These are phyloP conservation scores for Talaromyces sp. DNA, from an alignment of 2,329 filamentous ascomycete genomes.

Conservation along the genomic window DNA sequence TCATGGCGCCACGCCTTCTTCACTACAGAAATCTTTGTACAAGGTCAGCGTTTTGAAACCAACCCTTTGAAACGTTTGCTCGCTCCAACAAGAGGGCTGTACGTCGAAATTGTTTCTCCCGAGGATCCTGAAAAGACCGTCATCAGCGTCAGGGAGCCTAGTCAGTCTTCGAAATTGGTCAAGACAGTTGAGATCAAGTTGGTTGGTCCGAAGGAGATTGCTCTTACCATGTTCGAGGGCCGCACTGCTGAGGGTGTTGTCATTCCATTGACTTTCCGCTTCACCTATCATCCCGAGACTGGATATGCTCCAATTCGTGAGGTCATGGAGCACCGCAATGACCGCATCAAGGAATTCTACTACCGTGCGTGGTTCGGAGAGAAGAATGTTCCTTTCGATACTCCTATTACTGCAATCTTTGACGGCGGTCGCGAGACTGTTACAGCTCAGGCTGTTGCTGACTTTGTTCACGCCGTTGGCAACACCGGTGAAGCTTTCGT, in stretches of 20 bases:
- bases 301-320: slow-evolving; percentile 97
- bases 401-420: slow-evolving; percentile 80
- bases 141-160: slow-evolving; percentile 84
- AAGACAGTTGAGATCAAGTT: slow-evolving; percentile 86
- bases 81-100: slow-evolving; percentile 77
- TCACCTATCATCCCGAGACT: slow-evolving; percentile 90
- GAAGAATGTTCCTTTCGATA: slow-evolving; percentile 78
- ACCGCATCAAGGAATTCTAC: slow-evolving; percentile 99
- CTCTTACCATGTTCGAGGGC: slow-evolving; percentile 88
- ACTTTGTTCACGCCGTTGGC: slow-evolving; percentile 98
- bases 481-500: slow-evolving; percentile 98
- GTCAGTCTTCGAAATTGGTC: slow-evolving; percentile 78
- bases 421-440: slow-evolving; percentile 85
- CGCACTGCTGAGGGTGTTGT: slow-evolving; percentile 81
- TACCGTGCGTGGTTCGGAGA: slow-evolving; percentile 96
- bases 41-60: slow-evolving; percentile 94
- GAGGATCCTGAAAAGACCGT: slow-evolving; percentile 79
- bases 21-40: slow-evolving; percentile 87
- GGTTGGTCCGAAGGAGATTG: slow-evolving; percentile 72
- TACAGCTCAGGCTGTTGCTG: slow-evolving; percentile 88
- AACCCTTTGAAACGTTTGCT: slow-evolving; percentile 94
- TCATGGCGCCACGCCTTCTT: slow-evolving; percentile 96
- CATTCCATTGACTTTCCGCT: slow-evolving; percentile 79
- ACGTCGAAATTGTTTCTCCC: slow-evolving; percentile 82
- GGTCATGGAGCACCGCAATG: slow-evolving; percentile 93